These are phyloP conservation scores for Leishmania gerbilli DNA, from an alignment of 208 protist genomes.

Conservation along the genomic window DNA sequence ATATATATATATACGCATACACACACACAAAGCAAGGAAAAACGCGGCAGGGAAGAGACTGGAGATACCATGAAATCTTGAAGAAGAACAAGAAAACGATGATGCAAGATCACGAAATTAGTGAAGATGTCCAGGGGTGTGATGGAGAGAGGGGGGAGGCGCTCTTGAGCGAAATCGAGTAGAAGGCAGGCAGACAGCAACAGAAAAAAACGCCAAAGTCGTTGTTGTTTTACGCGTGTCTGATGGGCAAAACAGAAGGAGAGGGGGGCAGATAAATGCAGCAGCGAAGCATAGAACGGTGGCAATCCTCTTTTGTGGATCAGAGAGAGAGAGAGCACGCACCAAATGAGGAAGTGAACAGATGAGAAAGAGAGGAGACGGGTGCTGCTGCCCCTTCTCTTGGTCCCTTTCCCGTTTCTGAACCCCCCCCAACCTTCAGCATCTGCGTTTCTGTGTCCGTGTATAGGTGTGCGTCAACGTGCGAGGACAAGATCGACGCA, in stretches of 20 bases:
- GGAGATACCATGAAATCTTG: not conserved
- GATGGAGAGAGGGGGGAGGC: not conserved
- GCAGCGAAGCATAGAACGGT: not conserved
- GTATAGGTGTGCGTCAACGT: not conserved
- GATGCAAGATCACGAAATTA: not conserved
- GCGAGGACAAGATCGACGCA: not conserved
- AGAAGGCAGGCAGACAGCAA: not conserved
- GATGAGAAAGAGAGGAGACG: not conserved
- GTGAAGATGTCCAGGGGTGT: not conserved
- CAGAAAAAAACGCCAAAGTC: not conserved
- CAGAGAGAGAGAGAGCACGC: not conserved
- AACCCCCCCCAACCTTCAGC: not conserved
- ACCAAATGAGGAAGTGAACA: not conserved
- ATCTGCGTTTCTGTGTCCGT: not conserved
- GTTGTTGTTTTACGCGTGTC: not conserved
- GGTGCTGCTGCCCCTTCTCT: not conserved
- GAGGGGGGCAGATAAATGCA: not conserved
- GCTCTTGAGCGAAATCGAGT: not conserved
- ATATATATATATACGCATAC: not conserved
- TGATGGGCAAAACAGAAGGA: not conserved
- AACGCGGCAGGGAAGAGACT: not conserved
- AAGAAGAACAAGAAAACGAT: not conserved
- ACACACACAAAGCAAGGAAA: constrained; percentile 1
- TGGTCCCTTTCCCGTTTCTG: not conserved
- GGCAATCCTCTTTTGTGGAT: not conserved